Evolutionary conservation across 2,329 filamentous ascomycete species (phyloP), one percentile per base, ranked within the genome.

Genomic region (Botrytis cinerea): DNA sequence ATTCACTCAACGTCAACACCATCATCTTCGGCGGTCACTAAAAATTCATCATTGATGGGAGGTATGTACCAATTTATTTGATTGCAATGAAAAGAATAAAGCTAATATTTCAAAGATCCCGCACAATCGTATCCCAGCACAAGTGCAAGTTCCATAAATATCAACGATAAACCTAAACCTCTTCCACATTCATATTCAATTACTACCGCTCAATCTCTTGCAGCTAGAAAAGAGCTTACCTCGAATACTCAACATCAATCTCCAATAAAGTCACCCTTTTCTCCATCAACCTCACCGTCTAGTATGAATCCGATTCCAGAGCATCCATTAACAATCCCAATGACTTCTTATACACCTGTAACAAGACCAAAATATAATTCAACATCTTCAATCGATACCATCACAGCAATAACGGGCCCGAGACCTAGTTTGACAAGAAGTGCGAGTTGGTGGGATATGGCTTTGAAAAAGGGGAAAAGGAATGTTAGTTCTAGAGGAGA

Each of bases 341-440:
- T 45, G n/a, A 25, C 25, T 1, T 69, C 66, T 6, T 48, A 45
- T 10, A 32, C 25, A 8, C 38, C 66, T 32, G 12, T 9, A 43
- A 22, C 38, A 6, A 69, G 48, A 57, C 35, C 66, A 16, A 57
- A 69, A 57, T 57, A 69, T 9, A 69, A 38, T 12, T 69, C 66
- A 4, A 57, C 45, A 20, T 69, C 66, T 32, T 69, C 66, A 57
- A 25, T 57, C 12, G 66, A 69, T 69, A 69, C 48, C 2, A 57
- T 69, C 32, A 16, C 66, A 12, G 48, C 38, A 38, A 57, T 28
- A 38, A 69, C 48, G 3, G 66, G 66, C 18, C 66, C 48, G 38
- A 69, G 48, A 20, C 66, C 66, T 69, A 40, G 32, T 16, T 54
- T 68, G 25, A 68, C 64, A 35, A 57, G 66, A n/a, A 69, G 66